Evolutionary conservation across 2,329 filamentous ascomycete genomes (phyloP), one percentile per base, ranked within the genome.

Genomic region (Epichloe festucae): DNA sequence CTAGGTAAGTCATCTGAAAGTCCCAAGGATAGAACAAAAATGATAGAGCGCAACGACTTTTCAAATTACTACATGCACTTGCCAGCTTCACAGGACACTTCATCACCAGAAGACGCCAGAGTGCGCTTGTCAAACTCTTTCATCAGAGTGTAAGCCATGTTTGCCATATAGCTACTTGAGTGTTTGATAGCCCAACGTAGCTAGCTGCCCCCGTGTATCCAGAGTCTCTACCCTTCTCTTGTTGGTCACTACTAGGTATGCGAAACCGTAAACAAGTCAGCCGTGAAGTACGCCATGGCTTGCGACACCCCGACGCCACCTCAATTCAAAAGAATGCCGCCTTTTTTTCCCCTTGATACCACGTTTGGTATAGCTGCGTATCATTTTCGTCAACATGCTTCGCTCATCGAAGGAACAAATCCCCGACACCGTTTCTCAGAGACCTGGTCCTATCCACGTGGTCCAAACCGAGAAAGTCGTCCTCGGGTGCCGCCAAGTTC

Each of bases 391-490:
- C 46, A 21, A 7, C 17, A 21, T 43, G 31, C 14, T 15, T 23
- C 38, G 4, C 56, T 67, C 65, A 70, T 62, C 65, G 66, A 57
- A 84, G 75, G 68, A 84, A 84, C 61, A 85, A 71, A 62, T 84
- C 81, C 43, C 76, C 76, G 56, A 71, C 74, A 45, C 80, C 81
- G 60, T 82, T 83, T 53, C 79, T 73, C 57, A 77, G 58, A 19
- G 73, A 67, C 58, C 79, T 73, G 49, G 79, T 72, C 60, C 81
- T 76, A 67, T 85, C 82, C 46, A 77, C 68, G 58, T 86, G 82
- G 62, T 86, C 82, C 54, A 86, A 65, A 17, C 82, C 82, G 53
- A 86, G 73, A 56, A 73, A 72, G 56, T 84, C 79, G 55, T 85
- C 82, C 27, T 81, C 75, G 4, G 69, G 71, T 27, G 63, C 66